Base-by-base conservation (phyloP, 768 basidiomycete genomes). In the Lactarius quietus region DNA sequence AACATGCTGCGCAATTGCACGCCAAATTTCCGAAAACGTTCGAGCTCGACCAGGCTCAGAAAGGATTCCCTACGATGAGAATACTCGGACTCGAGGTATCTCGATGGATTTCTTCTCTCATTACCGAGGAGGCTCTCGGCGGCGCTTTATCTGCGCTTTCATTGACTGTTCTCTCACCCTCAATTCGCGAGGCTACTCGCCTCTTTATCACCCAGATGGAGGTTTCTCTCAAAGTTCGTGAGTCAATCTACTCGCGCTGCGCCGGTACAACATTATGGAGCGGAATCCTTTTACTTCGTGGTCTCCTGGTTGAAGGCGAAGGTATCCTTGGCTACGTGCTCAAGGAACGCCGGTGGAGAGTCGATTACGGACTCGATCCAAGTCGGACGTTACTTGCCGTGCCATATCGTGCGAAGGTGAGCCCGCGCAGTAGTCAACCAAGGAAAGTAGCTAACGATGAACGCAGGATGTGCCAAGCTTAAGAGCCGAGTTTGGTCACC, bases 401-500 rank as follows among this genome's bases (percentile, higher is more conserved):
- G 0, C 83, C 84, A 0, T 84, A 82, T 62, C 74, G 78, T 23
- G 84, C 83, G 0, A 84, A 72, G 66, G 65, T 63, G 3, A 5
- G 43, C 43, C 9, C 10, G 3, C 29, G 5, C 39, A 1, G 14
- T 38, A 12, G 4, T 23, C 51, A 28, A 3, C 18, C 12, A 2
- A 3, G 12, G 3, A 17, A 15, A 0, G 20, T n/a, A 1, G 9
- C 54, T 61, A 1, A 65, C n/a, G 3, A 15, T 31, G 38, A 23
- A 48, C 17, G 29, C 18, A 82, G 66, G 83, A 84, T 54, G 73
- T 78, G 6, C 83, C 84, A 0, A 73, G 80, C 15, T 65, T 72
- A 9, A 73, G 78, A 31, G 77, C 83, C 38, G 82, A 84, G 57
- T 84, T 84, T 56, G 81, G 80, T 6, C 83, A 84, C 68, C 83